phyloP scores from a whole-genome alignment of 2,329 filamentous ascomycete species.

The Phyllosticta citrichinensis region DNA sequence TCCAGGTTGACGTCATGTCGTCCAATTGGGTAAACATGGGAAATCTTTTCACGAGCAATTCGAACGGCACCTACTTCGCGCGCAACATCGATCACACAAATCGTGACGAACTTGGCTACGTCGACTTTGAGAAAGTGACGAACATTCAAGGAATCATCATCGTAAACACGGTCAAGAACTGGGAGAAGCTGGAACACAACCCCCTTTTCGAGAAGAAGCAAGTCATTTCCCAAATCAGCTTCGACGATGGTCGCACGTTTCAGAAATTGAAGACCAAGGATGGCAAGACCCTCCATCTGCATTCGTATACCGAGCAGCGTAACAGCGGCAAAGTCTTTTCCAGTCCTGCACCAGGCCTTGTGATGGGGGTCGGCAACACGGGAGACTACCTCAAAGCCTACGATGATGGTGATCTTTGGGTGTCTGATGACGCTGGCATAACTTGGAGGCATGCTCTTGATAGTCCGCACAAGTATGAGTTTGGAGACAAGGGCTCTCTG shows the following conservation, averaged over 20 bases:
- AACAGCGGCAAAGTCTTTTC: constrained; percentile 86
- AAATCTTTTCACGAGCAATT: constrained; percentile 88
- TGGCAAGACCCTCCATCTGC: constrained; percentile 66
- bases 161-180: constrained; percentile 83
- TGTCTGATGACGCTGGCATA: constrained; percentile 83
- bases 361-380: constrained; percentile 90
- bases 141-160: constrained; percentile 88
- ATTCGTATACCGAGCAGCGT: constrained; percentile 77
- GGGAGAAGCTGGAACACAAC: constrained; percentile 56
- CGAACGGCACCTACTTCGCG: constrained; percentile 92
- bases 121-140: constrained; percentile 92
- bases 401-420: constrained; percentile 65
- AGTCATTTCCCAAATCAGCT: constrained; percentile 74
- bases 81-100: constrained; percentile 90
- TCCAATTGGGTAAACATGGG: constrained; percentile 62
- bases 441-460: constrained; percentile 69
- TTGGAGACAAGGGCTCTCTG: constrained; percentile 86
- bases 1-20: constrained; percentile 89
- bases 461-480: constrained; percentile 89
- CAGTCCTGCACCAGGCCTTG: constrained; percentile 81
- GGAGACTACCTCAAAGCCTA: constrained; percentile 64
- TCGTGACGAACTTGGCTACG: constrained; percentile 61
- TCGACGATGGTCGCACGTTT: constrained; percentile 89
- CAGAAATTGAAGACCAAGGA: constrained; percentile 57
- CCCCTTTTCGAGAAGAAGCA: constrained; percentile 47